Evolutionary conservation across 2,329 filamentous ascomycete genomes (phyloP), one percentile per base, ranked within the genome.

Genomic region (Fusarium odoratissimum): DNA sequence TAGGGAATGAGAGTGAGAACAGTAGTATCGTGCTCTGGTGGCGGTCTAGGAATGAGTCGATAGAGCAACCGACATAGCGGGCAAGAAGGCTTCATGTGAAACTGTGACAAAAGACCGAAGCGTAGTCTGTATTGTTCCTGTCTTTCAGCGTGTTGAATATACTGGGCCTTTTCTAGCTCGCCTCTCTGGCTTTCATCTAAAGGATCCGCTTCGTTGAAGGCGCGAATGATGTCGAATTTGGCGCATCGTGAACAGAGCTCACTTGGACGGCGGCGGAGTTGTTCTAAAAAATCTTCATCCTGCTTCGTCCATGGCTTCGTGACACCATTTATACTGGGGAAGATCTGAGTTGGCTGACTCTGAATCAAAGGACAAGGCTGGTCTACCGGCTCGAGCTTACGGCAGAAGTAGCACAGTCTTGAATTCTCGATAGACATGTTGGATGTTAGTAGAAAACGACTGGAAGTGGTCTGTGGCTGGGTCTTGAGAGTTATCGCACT

Each of bases 321-420:
- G 1, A 8, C 23, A 6, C 2, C 31, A 5, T 1, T 30, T 3
- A 23, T 8, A 17, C 33, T 17, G 12, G 6, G 14, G 4, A 14
- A 8, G 1, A 16, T 2, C 19, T 30, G 55, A 3, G 11, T 12
- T 12, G 12, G 4, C 9, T 44, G 41, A 12, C 3, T 37, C 13
- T 30, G 8, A 8, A 49, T n/a, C 6, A 42, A 49, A 38, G 33
- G 42, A 16, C 42, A 58, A 14, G 55, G 21, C 5, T 49, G 35
- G 1, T 38, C 25, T n/a, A 11, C 13, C 5, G 33, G 42, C 11
- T 58, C 42, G 3, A 58, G 35, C 14, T 33, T 17, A 2, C 55
- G 33, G 23, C 55, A 58, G 25, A 58, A 58, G 10, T 31, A 28
- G 16, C 55, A 58, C 6, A 58, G 31, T 30, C 33, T 58, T 8